Evolutionary conservation across 2,329 filamentous ascomycete genomes (phyloP), one percentile per base, ranked within the genome.

Genomic region (Fusarium cicatricum): DNA sequence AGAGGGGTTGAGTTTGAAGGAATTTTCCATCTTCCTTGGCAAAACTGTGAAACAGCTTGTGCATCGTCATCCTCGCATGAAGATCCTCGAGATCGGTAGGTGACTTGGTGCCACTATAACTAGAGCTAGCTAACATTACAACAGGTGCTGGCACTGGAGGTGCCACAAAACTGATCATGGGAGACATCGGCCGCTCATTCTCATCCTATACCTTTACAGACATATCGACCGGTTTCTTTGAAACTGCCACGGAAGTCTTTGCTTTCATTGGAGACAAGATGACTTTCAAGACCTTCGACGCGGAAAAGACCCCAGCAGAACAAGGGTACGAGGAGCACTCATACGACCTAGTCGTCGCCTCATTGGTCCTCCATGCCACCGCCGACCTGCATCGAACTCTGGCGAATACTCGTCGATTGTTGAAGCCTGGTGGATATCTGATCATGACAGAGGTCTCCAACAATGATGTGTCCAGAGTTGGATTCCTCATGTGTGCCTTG

Each of bases 11-110:
- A 44, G 57, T 2, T 40, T 58, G 1, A 29, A 40, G 19, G 40
- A 56, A 65, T 33, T 17, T 17, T 32, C 41, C n/a, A 6, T 65
- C 9, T 72, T 17, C 68, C 65, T 37, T 32, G 61, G 14, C 52
- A 26, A 34, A 2, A 33, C 47, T 15, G 29, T 31, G 28, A 41
- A 55, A 1, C 46, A 52, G 10, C n/a, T 60, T 6, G 32, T 37
- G 3, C 54, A 57, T 39, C 38, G 43, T 2, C 41, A 57, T 12
- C 54, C 54, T 5, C 28, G 43, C 2, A 57, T 57, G 50, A 48
- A 54, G 21, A n/a, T 56, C 1, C 23, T 56, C 0, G 53, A 56
- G 42, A 51, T 31, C 23, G 50, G n/a, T n/a, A n/a, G n/a, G n/a
- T n/a, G n/a, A n/a, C n/a, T n/a, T n/a, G n/a, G n/a, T n/a, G n/a